Evolutionary conservation across 2,329 filamentous ascomycete species (phyloP).

Genomic region (Paecilomyces niveus): DNA sequence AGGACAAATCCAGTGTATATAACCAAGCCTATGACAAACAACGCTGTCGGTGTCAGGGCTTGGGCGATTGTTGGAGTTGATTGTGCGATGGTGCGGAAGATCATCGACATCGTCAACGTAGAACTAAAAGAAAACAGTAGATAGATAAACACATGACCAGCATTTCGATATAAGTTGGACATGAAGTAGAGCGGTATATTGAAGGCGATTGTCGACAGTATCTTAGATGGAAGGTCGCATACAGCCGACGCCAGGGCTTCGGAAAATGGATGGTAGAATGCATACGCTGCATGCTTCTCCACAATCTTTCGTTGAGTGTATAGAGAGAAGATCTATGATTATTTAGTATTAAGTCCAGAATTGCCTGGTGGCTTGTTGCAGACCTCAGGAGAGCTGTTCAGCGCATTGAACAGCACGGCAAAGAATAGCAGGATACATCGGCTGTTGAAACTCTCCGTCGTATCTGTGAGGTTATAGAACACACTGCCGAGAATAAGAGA

Average conservation of each 20-base stretch:
- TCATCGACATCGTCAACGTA: conserved; percentile 74
- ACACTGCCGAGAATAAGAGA: conserved; percentile 71
- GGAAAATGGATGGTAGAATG: conserved; percentile 80
- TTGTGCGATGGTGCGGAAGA: conserved; percentile 76
- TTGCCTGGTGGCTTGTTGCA: too few relatives aligned
- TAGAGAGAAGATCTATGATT: conserved; percentile 59
- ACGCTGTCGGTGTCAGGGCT: conserved; percentile 49
- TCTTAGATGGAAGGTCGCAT: conserved; percentile 76
- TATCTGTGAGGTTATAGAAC: conserved; percentile 65
- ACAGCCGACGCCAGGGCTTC: conserved; percentile 86
- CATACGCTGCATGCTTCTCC: conserved; percentile 81
- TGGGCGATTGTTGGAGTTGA: conserved; percentile 60
- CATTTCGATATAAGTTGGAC: conserved; percentile 67
- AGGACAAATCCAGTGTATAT: conserved; percentile 47
- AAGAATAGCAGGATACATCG: conserved; percentile 81
- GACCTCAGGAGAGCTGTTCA: conserved; percentile 65
- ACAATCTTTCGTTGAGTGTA: conserved; percentile 88
- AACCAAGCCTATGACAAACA: conserved; percentile 38
- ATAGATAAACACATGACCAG: conserved; percentile 80
- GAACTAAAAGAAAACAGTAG: conserved; percentile 66
- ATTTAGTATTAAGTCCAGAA: too few relatives aligned
- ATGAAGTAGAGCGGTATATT: conserved; percentile 82
- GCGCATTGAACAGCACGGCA: conserved; percentile 78
- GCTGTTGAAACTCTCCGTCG: conserved; percentile 68
- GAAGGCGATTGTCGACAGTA: conserved; percentile 67